A percentile compares a stretch with the other conserved stretches of the same genome.
phyloP scores from a whole-genome alignment of 495 filamentous ascomycete genomes.

The Penicillium crystallinum region DNA sequence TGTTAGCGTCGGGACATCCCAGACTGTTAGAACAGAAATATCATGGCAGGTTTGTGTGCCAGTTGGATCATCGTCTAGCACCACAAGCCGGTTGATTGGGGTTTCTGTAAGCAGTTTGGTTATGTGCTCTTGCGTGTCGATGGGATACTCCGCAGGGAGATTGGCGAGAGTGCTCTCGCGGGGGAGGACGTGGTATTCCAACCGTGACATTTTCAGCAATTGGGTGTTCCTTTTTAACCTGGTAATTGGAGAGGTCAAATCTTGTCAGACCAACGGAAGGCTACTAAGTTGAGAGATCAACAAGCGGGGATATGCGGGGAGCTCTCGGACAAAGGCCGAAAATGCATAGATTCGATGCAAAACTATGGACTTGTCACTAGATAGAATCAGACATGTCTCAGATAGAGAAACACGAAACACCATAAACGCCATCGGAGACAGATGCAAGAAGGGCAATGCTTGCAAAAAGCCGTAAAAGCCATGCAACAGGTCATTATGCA shows the following conservation, averaged over 20 bases:
- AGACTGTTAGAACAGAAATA: slow-evolving; percentile 52
- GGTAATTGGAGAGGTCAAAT: neutral
- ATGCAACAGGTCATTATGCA: slow-evolving; percentile 19
- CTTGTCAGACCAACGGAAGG: neutral
- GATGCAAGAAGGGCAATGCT: slow-evolving; percentile 27
- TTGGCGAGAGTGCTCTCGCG: slow-evolving; percentile 27
- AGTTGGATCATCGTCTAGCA: slow-evolving; percentile 53
- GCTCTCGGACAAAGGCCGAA: slow-evolving; percentile 22
- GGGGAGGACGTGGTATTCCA: slow-evolving; percentile 25
- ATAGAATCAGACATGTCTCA: slow-evolving; percentile 8
- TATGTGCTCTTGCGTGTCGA: slow-evolving; percentile 33
- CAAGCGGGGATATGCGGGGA: slow-evolving; percentile 12
- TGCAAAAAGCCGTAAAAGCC: slow-evolving; percentile 10
- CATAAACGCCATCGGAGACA: slow-evolving; percentile 19
- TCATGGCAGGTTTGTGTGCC: slow-evolving; percentile 55
- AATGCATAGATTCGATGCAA: slow-evolving; percentile 10
- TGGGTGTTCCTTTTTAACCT: neutral
- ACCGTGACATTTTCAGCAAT: slow-evolving; percentile 17
- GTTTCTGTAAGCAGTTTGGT: slow-evolving; percentile 28
- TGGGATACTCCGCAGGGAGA: slow-evolving; percentile 30
- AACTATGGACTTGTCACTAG: slow-evolving; percentile 17
- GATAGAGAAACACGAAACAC: slow-evolving; percentile 6
- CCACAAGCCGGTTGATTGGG: slow-evolving; percentile 38
- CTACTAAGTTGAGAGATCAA: neutral
- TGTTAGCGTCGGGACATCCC: slow-evolving; percentile 39